Percentiles rank a stretch among this genome's conserved stretches.
These are phyloP conservation scores for Aspergillus nanangensis DNA, from an alignment of 495 filamentous ascomycete genomes.

Conservation along the genomic window DNA sequence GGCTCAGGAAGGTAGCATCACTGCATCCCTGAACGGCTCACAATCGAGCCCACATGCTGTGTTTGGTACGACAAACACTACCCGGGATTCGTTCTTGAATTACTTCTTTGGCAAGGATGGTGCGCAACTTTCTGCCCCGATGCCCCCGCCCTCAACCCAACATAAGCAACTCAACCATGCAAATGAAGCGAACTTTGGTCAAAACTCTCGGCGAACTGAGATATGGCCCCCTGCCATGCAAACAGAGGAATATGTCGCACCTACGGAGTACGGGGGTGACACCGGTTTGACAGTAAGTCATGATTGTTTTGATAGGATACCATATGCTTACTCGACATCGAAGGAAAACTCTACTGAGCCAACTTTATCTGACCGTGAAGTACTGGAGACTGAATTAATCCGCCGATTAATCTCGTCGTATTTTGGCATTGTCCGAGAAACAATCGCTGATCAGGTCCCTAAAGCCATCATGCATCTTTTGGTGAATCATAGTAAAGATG, in stretches of 20 bases:
- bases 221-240: slow-evolving; percentile 36
- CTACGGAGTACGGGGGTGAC: slow-evolving; percentile 44
- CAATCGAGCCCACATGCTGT: slow-evolving; percentile 60
- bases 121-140: slow-evolving; percentile 33
- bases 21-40: slow-evolving; percentile 61
- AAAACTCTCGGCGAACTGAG: slow-evolving; percentile 76
- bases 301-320: slow-evolving; percentile 22
- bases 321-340: slow-evolving; percentile 27
- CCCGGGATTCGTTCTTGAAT: slow-evolving; percentile 87
- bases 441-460: slow-evolving; percentile 95
- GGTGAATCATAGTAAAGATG: slow-evolving; percentile 96
- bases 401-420: slow-evolving; percentile 94
- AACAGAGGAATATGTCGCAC: slow-evolving; percentile 36
- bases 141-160: slow-evolving; percentile 34
- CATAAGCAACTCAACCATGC: slow-evolving; percentile 66
- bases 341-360: slow-evolving; percentile 55
- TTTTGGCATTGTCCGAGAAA: slow-evolving; percentile 97
- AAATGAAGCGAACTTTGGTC: slow-evolving; percentile 74
- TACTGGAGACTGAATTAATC: slow-evolving; percentile 96
- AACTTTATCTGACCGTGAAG: slow-evolving; percentile 88
- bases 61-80: slow-evolving; percentile 50
- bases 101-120: slow-evolving; percentile 99
- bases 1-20: slow-evolving; percentile 52
- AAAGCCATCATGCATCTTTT: slow-evolving; percentile 99
- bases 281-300: slow-evolving; percentile 56